Percentiles rank a stretch among this genome's conserved stretches.
Conservation (phyloP, 441 rosid species). For the Flueggea neowawraea region DNA sequence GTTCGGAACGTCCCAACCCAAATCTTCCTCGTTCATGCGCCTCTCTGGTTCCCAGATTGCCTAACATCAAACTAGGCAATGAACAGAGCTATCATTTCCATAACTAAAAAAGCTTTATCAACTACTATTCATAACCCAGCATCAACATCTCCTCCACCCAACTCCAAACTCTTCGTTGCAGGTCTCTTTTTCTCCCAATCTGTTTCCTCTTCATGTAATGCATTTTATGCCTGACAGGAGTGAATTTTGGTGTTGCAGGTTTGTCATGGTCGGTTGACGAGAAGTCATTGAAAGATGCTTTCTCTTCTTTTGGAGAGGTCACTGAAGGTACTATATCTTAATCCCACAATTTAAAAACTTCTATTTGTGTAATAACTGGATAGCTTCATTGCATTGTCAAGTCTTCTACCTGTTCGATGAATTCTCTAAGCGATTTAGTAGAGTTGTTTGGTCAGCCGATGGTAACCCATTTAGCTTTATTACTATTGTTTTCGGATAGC, state of each 20-base stretch:
- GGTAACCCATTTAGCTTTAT: too few relatives aligned
- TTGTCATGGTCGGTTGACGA: slow-evolving; percentile 85
- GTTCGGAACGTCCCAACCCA: too few relatives aligned
- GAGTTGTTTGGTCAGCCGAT: too few relatives aligned
- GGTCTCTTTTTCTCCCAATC: slow-evolving; percentile 18
- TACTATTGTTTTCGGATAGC: too few relatives aligned
- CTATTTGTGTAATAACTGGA: too few relatives aligned
- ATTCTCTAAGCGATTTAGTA: slow-evolving; percentile 34
- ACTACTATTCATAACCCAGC: not conserved
- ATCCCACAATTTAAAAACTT: not conserved
- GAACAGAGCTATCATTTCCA: slow-evolving; percentile 18
- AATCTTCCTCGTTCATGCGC: too few relatives aligned
- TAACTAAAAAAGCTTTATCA: slow-evolving; percentile 24
- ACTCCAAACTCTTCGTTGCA: slow-evolving; percentile 42
- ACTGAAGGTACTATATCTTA: slow-evolving; percentile 42
- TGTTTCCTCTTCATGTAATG: not conserved
- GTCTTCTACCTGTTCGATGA: slow-evolving; percentile 47
- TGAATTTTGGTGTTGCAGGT: slow-evolving; percentile 37
- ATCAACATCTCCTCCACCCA: slow-evolving; percentile 24
- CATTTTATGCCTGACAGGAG: not conserved
- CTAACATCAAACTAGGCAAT: slow-evolving; percentile 1
- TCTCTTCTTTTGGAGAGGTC: slow-evolving; percentile 72
- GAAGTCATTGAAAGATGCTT: slow-evolving; percentile 69
- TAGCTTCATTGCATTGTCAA: not conserved
- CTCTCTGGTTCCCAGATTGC: too few relatives aligned